These are phyloP conservation scores for Cystofilobasidium bisporidii DNA, from an alignment of 768 basidiomycete species.

Conservation along the genomic window DNA sequence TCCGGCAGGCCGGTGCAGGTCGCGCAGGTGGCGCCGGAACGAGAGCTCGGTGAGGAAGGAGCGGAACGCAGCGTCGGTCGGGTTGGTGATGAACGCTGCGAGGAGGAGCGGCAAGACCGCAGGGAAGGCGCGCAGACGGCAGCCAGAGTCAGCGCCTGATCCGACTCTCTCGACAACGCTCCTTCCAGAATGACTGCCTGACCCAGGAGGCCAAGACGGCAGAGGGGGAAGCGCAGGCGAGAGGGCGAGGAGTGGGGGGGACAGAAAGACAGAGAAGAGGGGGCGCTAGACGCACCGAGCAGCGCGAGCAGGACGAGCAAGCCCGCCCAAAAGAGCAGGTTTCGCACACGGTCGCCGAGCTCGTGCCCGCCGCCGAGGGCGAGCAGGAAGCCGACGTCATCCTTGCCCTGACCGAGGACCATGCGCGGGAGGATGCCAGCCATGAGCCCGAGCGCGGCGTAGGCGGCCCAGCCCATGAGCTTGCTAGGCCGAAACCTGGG, in stretches of 20 bases:
- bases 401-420: neutral
- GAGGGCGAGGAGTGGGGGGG: too few relatives aligned
- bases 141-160: neutral
- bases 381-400: neutral
- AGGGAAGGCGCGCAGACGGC: neutral
- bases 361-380: neutral
- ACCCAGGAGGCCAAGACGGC: too few relatives aligned
- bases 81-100: slow-evolving; percentile 91
- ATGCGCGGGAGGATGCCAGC: slow-evolving; percentile 1
- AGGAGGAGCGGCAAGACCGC: neutral
- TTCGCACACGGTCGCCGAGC: neutral
- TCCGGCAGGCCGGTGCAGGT: slow-evolving; percentile 54
- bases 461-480: slow-evolving; percentile 7
- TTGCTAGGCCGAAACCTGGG: neutral
- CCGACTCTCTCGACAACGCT: neutral
- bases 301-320: neutral
- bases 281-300: neutral
- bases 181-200: too few relatives aligned
- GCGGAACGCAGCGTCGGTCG: slow-evolving; percentile 84
- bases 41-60: slow-evolving; percentile 94
- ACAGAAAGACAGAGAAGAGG: neutral
- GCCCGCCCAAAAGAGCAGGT: slow-evolving; percentile 1
- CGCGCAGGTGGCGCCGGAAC: slow-evolving; percentile 84
- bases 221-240: neutral
- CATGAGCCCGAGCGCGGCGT: neutral